These are phyloP conservation scores for Talinum fruticosum DNA, from an alignment of 148 eudicot species.

Conservation along the genomic window DNA sequence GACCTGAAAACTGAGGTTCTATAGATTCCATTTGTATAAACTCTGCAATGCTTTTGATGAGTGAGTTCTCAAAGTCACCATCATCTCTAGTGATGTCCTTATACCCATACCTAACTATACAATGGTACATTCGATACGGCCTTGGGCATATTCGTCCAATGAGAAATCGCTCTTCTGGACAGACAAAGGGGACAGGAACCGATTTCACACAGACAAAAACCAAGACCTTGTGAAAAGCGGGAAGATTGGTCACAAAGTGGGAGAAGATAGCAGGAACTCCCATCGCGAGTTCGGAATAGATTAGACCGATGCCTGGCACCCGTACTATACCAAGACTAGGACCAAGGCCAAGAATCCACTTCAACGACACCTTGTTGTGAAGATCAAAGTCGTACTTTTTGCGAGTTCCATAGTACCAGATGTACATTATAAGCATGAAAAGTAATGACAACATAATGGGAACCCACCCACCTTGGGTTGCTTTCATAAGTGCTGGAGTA, in stretches of 20 bases:
- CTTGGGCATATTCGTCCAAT: constrained; percentile 95
- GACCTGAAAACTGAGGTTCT: constrained; percentile 55
- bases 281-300: constrained; percentile 87
- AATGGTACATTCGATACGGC: constrained; percentile 89
- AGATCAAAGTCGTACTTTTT: constrained; percentile 87
- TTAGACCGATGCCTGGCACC: constrained; percentile 87
- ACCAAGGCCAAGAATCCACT: constrained; percentile 92
- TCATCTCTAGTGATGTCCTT: constrained; percentile 79
- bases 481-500: constrained; percentile 65
- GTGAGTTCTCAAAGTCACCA: constrained; percentile 73
- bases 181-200: constrained; percentile 81
- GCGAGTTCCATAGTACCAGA: constrained; percentile 91
- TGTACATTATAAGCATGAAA: constrained; percentile 69
- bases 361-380: constrained; percentile 86
- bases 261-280: constrained; percentile 98
- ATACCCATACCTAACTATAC: constrained; percentile 85
- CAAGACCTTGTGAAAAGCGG: constrained; percentile 82
- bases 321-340: constrained; percentile 96
- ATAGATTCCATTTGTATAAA: constrained; percentile 93
- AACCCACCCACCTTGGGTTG: constrained; percentile 96
- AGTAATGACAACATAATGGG: constrained; percentile 61
- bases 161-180: constrained; percentile 83
- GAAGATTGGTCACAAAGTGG: constrained; percentile 92
- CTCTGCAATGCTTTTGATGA: constrained; percentile 83
- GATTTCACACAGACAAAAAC: constrained; percentile 89